Base-by-base conservation (phyloP, 2,329 filamentous ascomycete genomes). In the Neonectria magnoliae region DNA sequence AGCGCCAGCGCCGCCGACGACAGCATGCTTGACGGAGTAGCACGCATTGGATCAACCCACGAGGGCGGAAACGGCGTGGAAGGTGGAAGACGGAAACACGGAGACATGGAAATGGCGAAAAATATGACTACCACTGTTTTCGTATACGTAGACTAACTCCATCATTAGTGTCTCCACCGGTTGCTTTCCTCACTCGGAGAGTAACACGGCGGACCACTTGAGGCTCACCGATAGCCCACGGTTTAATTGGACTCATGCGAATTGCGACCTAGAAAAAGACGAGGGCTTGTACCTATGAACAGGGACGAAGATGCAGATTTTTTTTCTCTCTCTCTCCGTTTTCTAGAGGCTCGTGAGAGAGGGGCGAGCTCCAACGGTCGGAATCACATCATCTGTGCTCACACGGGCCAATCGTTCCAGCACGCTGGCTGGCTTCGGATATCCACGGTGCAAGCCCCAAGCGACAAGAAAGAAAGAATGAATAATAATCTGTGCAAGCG, bases 331-430 rank as follows among this genome's bases (percentile, higher is more conserved):
- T n/a, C 5, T 20, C 5, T 22, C n/a, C 48, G 42, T 25, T 25
- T 25, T 25, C 25, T 25, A 25, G 58, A 22, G 54, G n/a, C 47
- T 38, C 42, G 45, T 10, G 29, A 25, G 48, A 33, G 36, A 50
- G 52, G 41, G 14, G 22, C 18, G 42, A 33, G 36, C 44, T 50
- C n/a, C 47, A 55, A 63, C 22, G 42, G 60, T 57, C 51, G n/a
- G 59, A 53, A 66, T 71, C 68, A 61, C 70, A 70, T 72, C 65
- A 71, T 72, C 63, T 62, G 66, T 65, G 62, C 64, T 65, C 29
- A 33, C 70, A 74, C 69, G 64, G 70, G 69, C 71, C 71, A 74
- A 69, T 74, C 70, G 72, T 74, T 74, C 68, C 65, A 59, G 53
- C 70, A 74, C 71, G 72, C 63, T 68, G 54, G 48, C 48, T 51